Evolutionary conservation across 139 green algal genomes (phyloP).

Genomic region (Protoeuglena noctilucae): DNA sequence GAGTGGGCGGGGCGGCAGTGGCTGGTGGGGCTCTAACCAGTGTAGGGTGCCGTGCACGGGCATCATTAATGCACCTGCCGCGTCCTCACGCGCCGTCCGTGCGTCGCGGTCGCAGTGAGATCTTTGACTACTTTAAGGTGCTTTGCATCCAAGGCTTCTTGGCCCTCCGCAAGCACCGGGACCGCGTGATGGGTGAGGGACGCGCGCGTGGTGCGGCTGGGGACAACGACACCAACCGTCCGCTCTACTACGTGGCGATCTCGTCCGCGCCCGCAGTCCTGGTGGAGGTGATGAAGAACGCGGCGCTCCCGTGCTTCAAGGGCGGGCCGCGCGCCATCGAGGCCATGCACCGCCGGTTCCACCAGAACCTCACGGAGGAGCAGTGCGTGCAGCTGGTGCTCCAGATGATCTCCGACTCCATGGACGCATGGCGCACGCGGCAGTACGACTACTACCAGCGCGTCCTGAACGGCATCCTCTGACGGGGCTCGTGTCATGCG

Average conservation of each 20-base stretch:
- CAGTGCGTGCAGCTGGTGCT: conserved; percentile 72
- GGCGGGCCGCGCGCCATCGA: conserved; percentile 45
- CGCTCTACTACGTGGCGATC: no score
- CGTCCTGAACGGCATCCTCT: conserved; percentile 89
- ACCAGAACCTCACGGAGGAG: conserved; percentile 37
- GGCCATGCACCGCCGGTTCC: conserved; percentile 69
- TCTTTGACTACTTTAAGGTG: conserved; percentile 87
- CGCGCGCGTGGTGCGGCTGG: conserved; percentile 7
- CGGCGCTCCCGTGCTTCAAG: conserved; percentile 88
- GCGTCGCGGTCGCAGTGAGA: conserved; percentile 60
- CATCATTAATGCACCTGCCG: no score
- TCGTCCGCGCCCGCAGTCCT: no score
- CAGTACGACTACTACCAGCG: conserved; percentile 99
- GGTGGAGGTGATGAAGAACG: conserved; percentile 74
- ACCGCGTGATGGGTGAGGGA: conserved; percentile 61
- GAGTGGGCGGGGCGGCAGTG: no score
- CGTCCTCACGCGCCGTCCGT: no score
- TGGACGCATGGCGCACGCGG: conserved; percentile 89
- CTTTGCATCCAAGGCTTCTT: conserved; percentile 94
- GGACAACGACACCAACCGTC: no score
- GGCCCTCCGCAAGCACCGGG: conserved; percentile 65
- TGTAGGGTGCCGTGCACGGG: no score
- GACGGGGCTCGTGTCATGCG: no score
- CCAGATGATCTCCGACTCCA: conserved; percentile 62
- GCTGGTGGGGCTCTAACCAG: no score